Evolutionary conservation across 345 rosid species (phyloP).

Genomic region (Gossypium stocksii): DNA sequence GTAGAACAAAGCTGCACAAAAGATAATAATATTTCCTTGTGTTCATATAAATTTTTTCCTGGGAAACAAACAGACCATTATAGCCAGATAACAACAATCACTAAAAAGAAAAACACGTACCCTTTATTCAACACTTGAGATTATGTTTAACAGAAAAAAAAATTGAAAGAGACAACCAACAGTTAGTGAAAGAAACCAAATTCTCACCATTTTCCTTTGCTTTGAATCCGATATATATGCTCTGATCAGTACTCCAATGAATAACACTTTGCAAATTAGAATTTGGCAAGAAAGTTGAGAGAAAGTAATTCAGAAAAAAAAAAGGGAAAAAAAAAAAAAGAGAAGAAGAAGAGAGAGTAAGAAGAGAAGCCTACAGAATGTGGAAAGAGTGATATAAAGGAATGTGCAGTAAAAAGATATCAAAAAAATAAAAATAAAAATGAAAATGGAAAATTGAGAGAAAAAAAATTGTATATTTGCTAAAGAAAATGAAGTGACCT

Average conservation of each 20-base stretch:
- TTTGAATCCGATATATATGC: neutral
- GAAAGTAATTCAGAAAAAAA: neutral
- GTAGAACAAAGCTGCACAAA: neutral
- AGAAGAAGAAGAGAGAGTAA: neutral
- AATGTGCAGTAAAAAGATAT: constrained; percentile 2
- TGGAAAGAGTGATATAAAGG: constrained; percentile 2
- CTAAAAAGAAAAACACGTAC: neutral
- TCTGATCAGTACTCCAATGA: neutral
- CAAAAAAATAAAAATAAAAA: too few species aligned
- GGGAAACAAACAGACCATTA: constrained; percentile 10
- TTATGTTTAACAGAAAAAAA: neutral
- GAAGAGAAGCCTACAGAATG: neutral
- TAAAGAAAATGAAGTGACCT: neutral
- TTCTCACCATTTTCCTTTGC: constrained; percentile 14
- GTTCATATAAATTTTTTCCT: neutral
- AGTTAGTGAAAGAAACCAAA: neutral
- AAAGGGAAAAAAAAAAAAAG: neutral
- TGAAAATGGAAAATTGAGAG: neutral
- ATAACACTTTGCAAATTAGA: neutral
- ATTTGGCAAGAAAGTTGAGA: neutral
- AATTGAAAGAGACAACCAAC: neutral
- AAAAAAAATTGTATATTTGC: neutral
- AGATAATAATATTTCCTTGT: neutral
- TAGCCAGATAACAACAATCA: neutral
- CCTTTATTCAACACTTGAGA: neutral